phyloP scores from a whole-genome alignment of 345 rosid genomes.

The Adansonia digitata region DNA sequence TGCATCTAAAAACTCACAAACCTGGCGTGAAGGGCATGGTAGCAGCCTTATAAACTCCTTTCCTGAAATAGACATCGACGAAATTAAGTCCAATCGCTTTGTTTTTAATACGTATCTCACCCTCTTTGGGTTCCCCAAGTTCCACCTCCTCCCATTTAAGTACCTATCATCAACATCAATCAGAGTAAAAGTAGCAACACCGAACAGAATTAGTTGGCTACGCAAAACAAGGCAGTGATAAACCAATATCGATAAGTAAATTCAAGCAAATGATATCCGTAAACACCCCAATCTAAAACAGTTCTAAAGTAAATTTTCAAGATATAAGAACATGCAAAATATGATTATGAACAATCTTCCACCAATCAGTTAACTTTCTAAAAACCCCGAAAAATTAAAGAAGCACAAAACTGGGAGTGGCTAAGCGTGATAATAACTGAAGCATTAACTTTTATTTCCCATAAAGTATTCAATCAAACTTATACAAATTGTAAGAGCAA shows the following conservation, averaged over 20 bases:
- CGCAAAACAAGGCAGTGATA: background rate
- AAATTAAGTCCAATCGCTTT: conserved; percentile 86
- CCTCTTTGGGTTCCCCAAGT: conserved; percentile 71
- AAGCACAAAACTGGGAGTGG: background rate
- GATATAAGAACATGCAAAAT: background rate
- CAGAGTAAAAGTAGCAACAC: background rate
- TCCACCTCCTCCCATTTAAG: conserved; percentile 89
- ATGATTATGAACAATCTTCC: background rate
- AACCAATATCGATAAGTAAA: no score
- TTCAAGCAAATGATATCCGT: background rate
- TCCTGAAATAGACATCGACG: conserved; percentile 74
- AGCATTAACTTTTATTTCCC: background rate
- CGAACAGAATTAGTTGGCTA: background rate
- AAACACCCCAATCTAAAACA: background rate
- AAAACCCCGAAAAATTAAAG: background rate
- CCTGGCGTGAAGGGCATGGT: conserved; percentile 83
- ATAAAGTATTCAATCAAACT: background rate
- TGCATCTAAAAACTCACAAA: conserved; percentile 20
- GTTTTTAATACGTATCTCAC: conserved; percentile 76
- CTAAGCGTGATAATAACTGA: background rate
- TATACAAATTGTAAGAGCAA: background rate
- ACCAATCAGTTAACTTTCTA: background rate
- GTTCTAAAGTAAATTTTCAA: background rate
- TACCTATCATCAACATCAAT: conserved; percentile 38
- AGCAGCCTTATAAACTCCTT: conserved; percentile 70